Evolutionary conservation across 2,329 filamentous ascomycete species (phyloP).

Genomic region (Boeremia lycopersici): DNA sequence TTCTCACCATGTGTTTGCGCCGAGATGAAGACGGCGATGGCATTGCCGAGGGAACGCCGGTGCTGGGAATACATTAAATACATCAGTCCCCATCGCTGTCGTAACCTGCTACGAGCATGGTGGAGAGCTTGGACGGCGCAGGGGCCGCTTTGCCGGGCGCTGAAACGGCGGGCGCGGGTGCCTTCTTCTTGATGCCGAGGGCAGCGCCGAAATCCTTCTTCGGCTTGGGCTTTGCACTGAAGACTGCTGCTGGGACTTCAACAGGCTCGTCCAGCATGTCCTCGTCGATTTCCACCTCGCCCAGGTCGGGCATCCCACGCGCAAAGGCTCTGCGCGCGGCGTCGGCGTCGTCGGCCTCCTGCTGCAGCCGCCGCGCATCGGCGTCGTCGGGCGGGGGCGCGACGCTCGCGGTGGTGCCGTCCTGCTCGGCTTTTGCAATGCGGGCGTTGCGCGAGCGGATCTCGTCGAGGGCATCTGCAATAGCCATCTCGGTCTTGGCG

Average conservation of each 20-base stretch:
- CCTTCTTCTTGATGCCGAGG: conserved; percentile 75
- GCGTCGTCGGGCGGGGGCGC: conserved; percentile 56
- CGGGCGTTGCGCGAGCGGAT: conserved; percentile 90
- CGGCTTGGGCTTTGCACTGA: conserved; percentile 81
- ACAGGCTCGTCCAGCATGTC: conserved; percentile 47
- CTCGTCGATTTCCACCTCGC: conserved; percentile 58
- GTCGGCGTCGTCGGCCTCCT: conserved; percentile 84
- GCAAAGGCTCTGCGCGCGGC: conserved; percentile 79
- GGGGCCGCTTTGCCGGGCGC: conserved; percentile 22
- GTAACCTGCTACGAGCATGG: conserved; percentile 38
- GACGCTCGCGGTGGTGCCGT: conserved; percentile 63
- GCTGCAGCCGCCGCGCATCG: conserved; percentile 64
- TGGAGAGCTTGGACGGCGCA: conserved; percentile 23
- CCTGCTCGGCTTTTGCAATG: conserved; percentile 74
- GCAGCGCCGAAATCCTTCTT: conserved; percentile 81
- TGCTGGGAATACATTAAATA: background rate
- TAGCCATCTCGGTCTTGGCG: conserved; percentile 92
- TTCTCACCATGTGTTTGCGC: background rate
- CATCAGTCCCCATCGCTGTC: conserved; percentile 32
- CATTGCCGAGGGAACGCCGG: background rate
- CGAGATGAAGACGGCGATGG: background rate
- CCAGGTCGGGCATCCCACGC: conserved; percentile 50
- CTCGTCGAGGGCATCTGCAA: conserved; percentile 94
- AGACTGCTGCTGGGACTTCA: conserved; percentile 57
- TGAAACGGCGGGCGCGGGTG: conserved; percentile 15